phyloP scores from a whole-genome alignment of 139 green algal genomes.

The Coccomyxa sp. region DNA sequence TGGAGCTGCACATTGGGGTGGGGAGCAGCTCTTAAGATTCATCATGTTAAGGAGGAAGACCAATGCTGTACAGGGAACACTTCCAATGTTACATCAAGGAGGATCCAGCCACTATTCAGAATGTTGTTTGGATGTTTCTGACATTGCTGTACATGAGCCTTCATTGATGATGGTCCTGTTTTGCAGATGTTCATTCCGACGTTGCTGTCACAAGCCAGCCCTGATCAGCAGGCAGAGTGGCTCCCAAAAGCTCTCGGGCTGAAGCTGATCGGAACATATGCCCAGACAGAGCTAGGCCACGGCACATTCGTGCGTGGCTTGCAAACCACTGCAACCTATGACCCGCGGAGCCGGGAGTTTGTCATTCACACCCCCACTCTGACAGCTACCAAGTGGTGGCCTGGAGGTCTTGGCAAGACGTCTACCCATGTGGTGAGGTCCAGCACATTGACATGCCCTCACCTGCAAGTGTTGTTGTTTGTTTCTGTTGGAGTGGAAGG shows the following conservation, averaged over 20 bases:
- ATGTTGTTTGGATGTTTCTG: too few species aligned
- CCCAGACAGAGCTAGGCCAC: conserved; percentile 95
- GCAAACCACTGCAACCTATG: conserved; percentile 91
- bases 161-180: too few species aligned
- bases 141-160: too few species aligned
- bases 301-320: conserved; percentile 95
- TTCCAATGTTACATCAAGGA: too few species aligned
- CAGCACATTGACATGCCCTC: neutral
- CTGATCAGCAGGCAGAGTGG: conserved; percentile 90
- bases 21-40: neutral
- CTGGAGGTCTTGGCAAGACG: conserved; percentile 86
- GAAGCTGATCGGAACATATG: conserved; percentile 85
- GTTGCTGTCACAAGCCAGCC: conserved; percentile 77
- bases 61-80: too few species aligned
- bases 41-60: neutral
- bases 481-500: neutral
- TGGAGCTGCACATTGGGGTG: conserved; percentile 92
- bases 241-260: conserved; percentile 70
- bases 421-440: conserved; percentile 72
- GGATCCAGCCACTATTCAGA: too few species aligned
- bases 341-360: conserved; percentile 73
- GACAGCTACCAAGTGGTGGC: conserved; percentile 88
- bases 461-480: neutral
- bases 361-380: conserved; percentile 88
- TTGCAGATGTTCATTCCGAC: conserved; percentile 94